Percentiles rank a stretch among this genome's conserved stretches.
Evolutionary conservation across 164 flowering plant species (phyloP).

Genomic region (Protea cynaroides): DNA sequence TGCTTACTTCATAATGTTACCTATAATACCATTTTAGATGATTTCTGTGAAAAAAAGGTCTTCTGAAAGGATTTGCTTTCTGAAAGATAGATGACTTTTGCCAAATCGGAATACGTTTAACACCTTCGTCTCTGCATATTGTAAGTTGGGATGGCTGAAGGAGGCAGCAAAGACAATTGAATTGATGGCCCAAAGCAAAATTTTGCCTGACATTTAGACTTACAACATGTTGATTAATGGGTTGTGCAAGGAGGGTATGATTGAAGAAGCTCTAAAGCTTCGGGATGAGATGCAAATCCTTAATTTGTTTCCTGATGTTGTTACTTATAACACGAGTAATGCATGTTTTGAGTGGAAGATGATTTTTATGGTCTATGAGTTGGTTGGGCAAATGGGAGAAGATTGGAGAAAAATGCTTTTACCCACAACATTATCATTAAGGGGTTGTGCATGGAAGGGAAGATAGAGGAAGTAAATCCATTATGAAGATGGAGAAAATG

Average conservation of each 20-base stretch:
- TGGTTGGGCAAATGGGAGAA: constrained; percentile 60
- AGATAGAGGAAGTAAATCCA: constrained; percentile 34
- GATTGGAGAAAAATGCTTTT: constrained; percentile 45
- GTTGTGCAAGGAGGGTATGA: constrained; percentile 48
- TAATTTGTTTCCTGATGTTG: constrained; percentile 57
- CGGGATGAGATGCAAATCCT: constrained; percentile 58
- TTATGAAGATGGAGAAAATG: constrained; percentile 53
- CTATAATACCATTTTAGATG: constrained; percentile 68
- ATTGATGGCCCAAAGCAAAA: constrained; percentile 46
- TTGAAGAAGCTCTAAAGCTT: constrained; percentile 60
- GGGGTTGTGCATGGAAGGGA: constrained; percentile 61
- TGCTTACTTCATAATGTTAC: constrained; percentile 57
- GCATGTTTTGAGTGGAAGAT: constrained; percentile 43
- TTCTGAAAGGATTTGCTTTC: constrained; percentile 46
- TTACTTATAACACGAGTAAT: constrained; percentile 78
- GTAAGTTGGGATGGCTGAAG: constrained; percentile 63
- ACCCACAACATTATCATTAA: constrained; percentile 57
- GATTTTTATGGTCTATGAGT: constrained; percentile 35
- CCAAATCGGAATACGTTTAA: constrained; percentile 67
- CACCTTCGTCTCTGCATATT: constrained; percentile 65
- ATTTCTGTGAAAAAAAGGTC: constrained; percentile 55
- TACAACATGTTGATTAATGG: constrained; percentile 66
- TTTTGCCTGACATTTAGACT: constrained; percentile 68
- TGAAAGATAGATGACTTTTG: constrained; percentile 46
- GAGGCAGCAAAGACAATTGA: constrained; percentile 61